These are phyloP conservation scores for Fusarium pseudonygamai DNA, from an alignment of 2,329 filamentous ascomycete genomes.

Conservation along the genomic window DNA sequence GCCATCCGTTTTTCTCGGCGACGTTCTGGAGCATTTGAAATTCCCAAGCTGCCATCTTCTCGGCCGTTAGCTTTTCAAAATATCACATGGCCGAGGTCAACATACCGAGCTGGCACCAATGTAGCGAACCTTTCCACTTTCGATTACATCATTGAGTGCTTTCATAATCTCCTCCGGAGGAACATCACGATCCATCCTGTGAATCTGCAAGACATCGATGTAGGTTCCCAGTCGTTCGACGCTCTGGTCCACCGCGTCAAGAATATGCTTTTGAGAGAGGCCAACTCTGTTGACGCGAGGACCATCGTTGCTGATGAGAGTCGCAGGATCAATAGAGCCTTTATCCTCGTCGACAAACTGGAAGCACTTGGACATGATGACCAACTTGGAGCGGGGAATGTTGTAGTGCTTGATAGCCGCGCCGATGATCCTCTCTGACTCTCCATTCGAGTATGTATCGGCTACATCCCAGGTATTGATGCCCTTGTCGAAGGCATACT, in stretches of 20 bases:
- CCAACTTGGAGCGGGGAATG: not conserved
- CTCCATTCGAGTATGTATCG: not conserved
- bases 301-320: not conserved
- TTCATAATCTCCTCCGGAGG: not conserved
- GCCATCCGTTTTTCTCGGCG: not conserved
- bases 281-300: not conserved
- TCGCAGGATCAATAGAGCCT: not conserved
- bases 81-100: not conserved
- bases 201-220: not conserved
- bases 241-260: not conserved
- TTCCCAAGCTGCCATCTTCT: not conserved
- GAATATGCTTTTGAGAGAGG: not conserved
- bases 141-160: not conserved
- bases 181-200: not conserved
- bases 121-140: not conserved
- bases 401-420: not conserved
- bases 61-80: rapidly evolving
- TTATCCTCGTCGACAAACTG: not conserved
- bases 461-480: not conserved
- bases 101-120: not conserved
- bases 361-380: not conserved
- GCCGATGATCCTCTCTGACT: not conserved
- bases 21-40: not conserved
- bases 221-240: not conserved
- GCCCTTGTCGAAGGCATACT: not conserved